Conservation (phyloP, 2,329 filamentous ascomycete species). For the Trichoderma harzianum region DNA sequence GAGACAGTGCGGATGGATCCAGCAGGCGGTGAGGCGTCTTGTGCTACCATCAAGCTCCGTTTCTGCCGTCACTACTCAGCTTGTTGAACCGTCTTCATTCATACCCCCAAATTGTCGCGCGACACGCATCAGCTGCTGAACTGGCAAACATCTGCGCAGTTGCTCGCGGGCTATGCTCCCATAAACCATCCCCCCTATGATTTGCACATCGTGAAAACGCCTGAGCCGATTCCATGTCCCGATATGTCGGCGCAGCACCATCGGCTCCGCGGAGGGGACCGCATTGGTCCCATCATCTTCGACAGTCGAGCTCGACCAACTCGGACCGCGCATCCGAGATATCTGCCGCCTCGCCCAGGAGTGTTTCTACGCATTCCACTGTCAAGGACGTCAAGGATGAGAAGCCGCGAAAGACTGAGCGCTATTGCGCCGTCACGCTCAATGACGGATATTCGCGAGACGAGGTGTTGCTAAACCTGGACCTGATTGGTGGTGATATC, state of each 20-base stretch:
- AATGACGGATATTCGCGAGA: conserved; percentile 75
- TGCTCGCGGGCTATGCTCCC: conserved; percentile 18
- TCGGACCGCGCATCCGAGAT: conserved; percentile 42
- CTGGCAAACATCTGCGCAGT: background rate
- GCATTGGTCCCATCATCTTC: conserved; percentile 54
- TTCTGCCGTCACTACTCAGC: conserved; percentile 17
- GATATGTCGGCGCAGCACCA: conserved; percentile 39
- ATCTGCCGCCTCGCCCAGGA: conserved; percentile 45
- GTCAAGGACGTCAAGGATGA: conserved; percentile 36
- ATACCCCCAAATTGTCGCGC: background rate
- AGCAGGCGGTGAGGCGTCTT: conserved; percentile 18
- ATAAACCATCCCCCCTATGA: conserved; percentile 1
- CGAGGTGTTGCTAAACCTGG: conserved; percentile 75
- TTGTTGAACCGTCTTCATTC: background rate
- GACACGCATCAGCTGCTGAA: background rate
- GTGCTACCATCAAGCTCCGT: conserved; percentile 8
- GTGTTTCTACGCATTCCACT: conserved; percentile 50
- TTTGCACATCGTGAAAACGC: conserved; percentile 19
- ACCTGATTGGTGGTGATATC: conserved; percentile 62
- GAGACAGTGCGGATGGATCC: conserved; percentile 1
- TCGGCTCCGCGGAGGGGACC: conserved; percentile 45
- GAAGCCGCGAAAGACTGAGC: conserved; percentile 38
- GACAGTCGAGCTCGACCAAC: conserved; percentile 49
- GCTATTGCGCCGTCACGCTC: conserved; percentile 53
- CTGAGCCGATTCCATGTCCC: conserved; percentile 35